phyloP scores from a whole-genome alignment of 2,329 filamentous ascomycete species.

The Geosmithia flava region DNA sequence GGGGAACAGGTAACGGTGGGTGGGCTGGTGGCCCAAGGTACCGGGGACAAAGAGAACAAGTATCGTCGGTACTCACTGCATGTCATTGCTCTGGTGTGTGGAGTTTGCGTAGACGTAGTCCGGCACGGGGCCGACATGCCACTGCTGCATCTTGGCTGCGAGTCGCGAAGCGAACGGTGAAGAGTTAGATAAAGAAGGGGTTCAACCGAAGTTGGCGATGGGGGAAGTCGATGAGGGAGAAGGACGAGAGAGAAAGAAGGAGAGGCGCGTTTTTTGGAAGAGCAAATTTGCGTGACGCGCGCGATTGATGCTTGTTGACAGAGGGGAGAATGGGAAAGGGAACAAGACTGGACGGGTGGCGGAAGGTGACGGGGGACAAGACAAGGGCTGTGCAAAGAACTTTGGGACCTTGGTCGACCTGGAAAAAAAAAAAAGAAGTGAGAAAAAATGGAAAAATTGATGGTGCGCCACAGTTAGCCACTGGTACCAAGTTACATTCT shows the following conservation, averaged over 20 bases:
- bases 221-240: background rate
- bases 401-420: too few relatives aligned
- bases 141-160: constrained; percentile 45
- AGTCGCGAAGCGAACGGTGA: background rate
- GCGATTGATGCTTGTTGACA: background rate
- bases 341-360: background rate
- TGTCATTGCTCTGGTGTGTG: constrained; percentile 40
- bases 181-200: background rate
- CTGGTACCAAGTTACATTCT: too few relatives aligned
- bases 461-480: background rate
- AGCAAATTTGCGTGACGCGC: background rate
- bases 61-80: constrained; percentile 38
- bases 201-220: background rate
- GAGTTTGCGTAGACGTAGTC: constrained; percentile 45
- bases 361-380: background rate
- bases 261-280: background rate
- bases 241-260: background rate
- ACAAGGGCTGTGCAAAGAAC: background rate
- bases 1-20: constrained; percentile 1
- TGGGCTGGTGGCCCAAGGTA: constrained; percentile 7
- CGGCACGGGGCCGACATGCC: constrained; percentile 48
- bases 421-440: background rate
- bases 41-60: constrained; percentile 19
- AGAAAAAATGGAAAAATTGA: background rate
- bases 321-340: background rate